These are phyloP conservation scores for Antitrichia curtipendula DNA, from an alignment of 225 moss, liverwort and hornwort species.

Conservation along the genomic window DNA sequence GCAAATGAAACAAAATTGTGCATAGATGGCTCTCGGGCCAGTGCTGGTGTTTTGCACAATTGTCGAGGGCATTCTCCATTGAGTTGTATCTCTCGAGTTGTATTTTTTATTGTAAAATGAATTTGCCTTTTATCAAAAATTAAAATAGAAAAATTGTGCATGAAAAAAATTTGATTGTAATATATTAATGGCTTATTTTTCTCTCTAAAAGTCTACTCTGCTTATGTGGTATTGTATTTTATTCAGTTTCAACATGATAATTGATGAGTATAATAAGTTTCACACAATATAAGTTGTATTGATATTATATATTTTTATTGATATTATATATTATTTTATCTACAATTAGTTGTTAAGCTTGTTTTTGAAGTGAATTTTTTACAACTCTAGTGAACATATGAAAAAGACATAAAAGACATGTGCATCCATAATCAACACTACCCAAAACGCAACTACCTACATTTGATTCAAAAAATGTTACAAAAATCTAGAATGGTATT, in stretches of 20 bases:
- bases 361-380: not conserved
- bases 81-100: not conserved
- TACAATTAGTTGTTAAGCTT: too few species aligned
- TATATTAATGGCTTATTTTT: too few species aligned
- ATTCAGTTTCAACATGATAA: too few species aligned
- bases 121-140: not conserved
- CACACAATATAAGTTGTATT: too few species aligned
- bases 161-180: not conserved
- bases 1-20: not conserved
- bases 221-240: not conserved
- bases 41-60: rapidly evolving
- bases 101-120: not conserved
- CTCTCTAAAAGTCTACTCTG: too few species aligned
- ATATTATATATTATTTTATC: too few species aligned
- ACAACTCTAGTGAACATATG: not conserved
- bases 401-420: not conserved
- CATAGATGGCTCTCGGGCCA: not conserved
- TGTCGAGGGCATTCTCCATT: not conserved
- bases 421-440: not conserved
- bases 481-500: not conserved
- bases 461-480: not conserved
- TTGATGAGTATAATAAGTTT: not conserved
- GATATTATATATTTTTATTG: not conserved
- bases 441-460: too few species aligned
- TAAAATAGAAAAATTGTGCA: not conserved